Base-by-base conservation (phyloP, 345 rosid genomes). In the Diplotaxis tenuifolia region DNA sequence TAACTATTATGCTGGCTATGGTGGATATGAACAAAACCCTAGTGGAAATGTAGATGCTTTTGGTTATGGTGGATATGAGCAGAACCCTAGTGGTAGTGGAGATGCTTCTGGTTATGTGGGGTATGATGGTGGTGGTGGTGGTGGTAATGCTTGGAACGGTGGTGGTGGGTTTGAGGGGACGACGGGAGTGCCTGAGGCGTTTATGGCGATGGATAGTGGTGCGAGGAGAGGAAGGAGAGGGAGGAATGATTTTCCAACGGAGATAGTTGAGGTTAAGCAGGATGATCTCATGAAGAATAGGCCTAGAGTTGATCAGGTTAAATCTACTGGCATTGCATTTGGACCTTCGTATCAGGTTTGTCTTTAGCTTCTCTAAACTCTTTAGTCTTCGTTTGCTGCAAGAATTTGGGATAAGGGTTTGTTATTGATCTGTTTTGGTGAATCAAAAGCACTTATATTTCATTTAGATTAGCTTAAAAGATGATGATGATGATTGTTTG, bases 251-350 rank as follows among this genome's bases (percentile, higher is more conserved):
- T 67, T 88, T 15, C 91, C 94, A 1, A 73, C 77, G 5, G 88
- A 96, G 75, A 84, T 96, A 14, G 79, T 92, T 49, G 98, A 96
- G 86, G 96, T 96, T 72, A 96, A 86, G 80, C 96, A 90, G 79
- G 99, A 96, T 72, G 99, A 96, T 79, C 81, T 96, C 72, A 90
- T 88, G 75, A 96, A 96, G 92, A 77, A 96, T 81, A 82, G 98
- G 57, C 99, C 98, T 0, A 84, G 99, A 67, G 89, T 84, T 73
- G 98, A 96, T 76, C 92, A 85, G 73, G 83, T 53, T 70, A 96
- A 96, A 86, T 74, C 85, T 50, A 96, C 99, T 6, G 96, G 98
- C 31, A 87, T 90, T 11, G 99, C 98, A 47, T 92, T 96, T 63
- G 99, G 99, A 32, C 99, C 99, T 54, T 60, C 97, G 29, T 86